Evolutionary conservation across 768 basidiomycete species (phyloP).

Genomic region (Calocybe indica): DNA sequence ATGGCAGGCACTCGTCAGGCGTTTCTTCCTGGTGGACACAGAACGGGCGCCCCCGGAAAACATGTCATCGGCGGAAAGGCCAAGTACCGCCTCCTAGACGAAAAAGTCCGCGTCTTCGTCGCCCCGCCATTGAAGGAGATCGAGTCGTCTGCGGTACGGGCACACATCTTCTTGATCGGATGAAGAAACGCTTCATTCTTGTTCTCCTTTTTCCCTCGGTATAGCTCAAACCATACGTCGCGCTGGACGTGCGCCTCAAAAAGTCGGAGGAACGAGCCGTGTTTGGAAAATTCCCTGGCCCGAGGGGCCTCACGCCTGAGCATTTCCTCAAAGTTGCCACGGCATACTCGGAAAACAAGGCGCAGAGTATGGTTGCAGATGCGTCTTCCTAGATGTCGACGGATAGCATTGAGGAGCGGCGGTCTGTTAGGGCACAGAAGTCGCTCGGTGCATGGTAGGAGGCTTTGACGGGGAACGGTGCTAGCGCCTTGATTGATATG

Average conservation of each 20-base stretch:
- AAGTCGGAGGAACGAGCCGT: slow-evolving; percentile 26
- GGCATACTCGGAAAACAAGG: too few species aligned
- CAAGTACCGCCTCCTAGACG: slow-evolving; percentile 78
- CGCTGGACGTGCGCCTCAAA: slow-evolving; percentile 34
- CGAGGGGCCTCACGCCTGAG: slow-evolving; percentile 34
- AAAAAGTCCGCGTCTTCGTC: slow-evolving; percentile 78
- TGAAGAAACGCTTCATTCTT: not conserved
- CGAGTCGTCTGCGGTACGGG: slow-evolving; percentile 47
- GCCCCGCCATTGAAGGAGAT: slow-evolving; percentile 71
- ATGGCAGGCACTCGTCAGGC: slow-evolving; percentile 76
- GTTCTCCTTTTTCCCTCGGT: slow-evolving; percentile 1
- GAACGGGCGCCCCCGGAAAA: slow-evolving; percentile 86
- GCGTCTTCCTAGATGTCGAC: too few species aligned
- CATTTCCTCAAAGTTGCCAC: slow-evolving; percentile 35
- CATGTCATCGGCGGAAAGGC: slow-evolving; percentile 73
- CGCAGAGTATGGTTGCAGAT: too few species aligned
- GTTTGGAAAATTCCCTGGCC: slow-evolving; percentile 30
- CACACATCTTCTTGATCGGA: not conserved
- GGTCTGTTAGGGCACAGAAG: too few species aligned
- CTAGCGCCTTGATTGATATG: too few species aligned
- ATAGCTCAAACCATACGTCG: slow-evolving; percentile 71
- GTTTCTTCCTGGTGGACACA: slow-evolving; percentile 72
- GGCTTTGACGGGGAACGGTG: too few species aligned
- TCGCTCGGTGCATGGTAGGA: too few species aligned
- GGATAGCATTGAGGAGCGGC: too few species aligned